Conservation (phyloP, 1,284 basidiomycete genomes). For the Bondarzewia mesenterica region DNA sequence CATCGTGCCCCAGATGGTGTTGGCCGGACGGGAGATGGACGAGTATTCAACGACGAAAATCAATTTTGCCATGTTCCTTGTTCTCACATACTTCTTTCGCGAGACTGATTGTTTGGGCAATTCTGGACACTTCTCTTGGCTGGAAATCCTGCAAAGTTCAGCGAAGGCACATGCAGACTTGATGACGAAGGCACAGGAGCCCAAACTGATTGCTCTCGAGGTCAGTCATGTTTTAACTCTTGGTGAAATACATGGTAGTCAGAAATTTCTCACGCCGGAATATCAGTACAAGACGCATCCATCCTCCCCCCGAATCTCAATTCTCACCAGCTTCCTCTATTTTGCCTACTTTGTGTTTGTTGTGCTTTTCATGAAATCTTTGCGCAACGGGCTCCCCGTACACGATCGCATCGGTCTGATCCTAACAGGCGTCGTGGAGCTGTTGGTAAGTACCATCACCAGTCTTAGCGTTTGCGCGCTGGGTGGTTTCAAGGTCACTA, state of each 20-base stretch:
- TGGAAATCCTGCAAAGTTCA: conserved; percentile 44
- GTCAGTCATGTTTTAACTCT: conserved; percentile 26
- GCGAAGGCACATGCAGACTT: conserved; percentile 35
- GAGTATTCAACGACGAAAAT: conserved; percentile 42
- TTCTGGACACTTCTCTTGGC: conserved; percentile 56
- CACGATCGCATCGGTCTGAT: conserved; percentile 90
- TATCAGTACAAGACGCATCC: conserved; percentile 17
- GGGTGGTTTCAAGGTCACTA: conserved; percentile 75
- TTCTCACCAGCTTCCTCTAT: conserved; percentile 68
- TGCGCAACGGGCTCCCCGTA: conserved; percentile 75
- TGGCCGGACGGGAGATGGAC: conserved; percentile 56
- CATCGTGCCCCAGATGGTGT: conserved; percentile 64
- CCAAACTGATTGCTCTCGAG: conserved; percentile 63
- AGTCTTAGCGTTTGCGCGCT: conserved; percentile 87
- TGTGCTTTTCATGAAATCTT: conserved; percentile 70
- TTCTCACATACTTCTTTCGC: conserved; percentile 72
- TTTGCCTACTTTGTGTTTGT: conserved; percentile 77
- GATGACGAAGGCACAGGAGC: conserved; percentile 43
- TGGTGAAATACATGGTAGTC: background rate
- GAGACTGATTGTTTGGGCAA: conserved; percentile 61
- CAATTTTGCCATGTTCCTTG: conserved; percentile 63
- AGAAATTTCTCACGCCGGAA: background rate
- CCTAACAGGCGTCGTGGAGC: conserved; percentile 89
- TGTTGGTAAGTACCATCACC: conserved; percentile 87
- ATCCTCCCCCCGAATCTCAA: conserved; percentile 29